Conservation (phyloP, 371 early-diverging fungal species). For the Rhizopus delemar region DNA sequence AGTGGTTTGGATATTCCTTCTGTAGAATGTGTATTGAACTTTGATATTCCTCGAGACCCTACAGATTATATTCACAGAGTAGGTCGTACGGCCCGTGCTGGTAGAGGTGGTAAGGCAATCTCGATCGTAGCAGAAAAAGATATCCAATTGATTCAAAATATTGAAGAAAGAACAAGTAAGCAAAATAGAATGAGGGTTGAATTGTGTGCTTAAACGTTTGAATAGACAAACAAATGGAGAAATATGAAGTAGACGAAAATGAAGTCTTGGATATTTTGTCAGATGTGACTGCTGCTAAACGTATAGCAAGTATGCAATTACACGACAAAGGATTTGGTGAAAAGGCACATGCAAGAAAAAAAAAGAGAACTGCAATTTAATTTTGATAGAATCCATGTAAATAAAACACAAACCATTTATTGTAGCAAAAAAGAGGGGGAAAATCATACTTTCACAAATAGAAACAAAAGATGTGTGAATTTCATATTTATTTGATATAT, state of each 20-base stretch:
- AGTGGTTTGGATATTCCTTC: conserved; percentile 98
- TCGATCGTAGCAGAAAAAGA: conserved; percentile 95
- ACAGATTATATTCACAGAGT: conserved; percentile 98
- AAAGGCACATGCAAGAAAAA: conserved; percentile 60
- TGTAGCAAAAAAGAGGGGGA: not conserved
- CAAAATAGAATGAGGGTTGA: too few species aligned
- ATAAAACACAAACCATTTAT: conserved; percentile 1
- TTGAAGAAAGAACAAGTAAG: conserved; percentile 80
- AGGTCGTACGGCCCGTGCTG: conserved; percentile 98
- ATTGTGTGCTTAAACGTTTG: too few species aligned
- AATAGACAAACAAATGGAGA: conserved; percentile 79
- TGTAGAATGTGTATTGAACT: conserved; percentile 94
- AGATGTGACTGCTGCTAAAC: conserved; percentile 86
- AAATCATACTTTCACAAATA: too few species aligned
- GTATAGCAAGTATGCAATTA: conserved; percentile 82
- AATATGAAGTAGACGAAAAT: conserved; percentile 75
- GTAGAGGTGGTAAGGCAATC: conserved; percentile 86
- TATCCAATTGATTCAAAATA: conserved; percentile 80
- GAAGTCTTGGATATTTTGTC: conserved; percentile 78
- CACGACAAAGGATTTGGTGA: conserved; percentile 77
- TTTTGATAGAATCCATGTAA: not conserved
- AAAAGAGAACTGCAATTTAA: conserved; percentile 45
- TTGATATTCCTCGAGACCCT: conserved; percentile 97
- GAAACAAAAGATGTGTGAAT: not conserved
- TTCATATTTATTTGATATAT: not conserved